Base-by-base conservation (phyloP, 257 asterid species). In the Galeopsis tetrahit region DNA sequence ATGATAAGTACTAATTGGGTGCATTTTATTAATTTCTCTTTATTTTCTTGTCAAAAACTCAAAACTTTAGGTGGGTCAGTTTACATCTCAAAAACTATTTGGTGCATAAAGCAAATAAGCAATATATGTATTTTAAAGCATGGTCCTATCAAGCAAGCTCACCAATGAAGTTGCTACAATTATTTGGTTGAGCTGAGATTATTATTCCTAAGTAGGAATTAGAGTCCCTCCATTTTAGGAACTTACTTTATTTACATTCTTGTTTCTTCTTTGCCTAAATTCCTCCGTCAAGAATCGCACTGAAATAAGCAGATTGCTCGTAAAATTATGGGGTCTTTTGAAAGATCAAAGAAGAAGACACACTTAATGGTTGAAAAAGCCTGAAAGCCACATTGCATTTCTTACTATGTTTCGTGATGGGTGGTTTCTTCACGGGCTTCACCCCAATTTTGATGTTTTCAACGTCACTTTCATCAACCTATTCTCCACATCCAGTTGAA, bases 401-500 rank as follows among this genome's bases (percentile, higher is more conserved):
- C 81, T 51, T 84, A 80, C 71, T 94, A 6, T 91, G 96, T 79
- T 89, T 91, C 58, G 85, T 86, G 33, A 84, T 92, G 90, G n/a
- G n/a, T n/a, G 98, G 99, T 4, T 91, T 94, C 80, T 90, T 91
- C 87, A 80, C 97, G 7, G 99, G 99, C 80, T 89, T 94, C 51
- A 86, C 96, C 56, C 97, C 99, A 4, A 82, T 90, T 60, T 74
- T 90, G 0, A 77, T 83, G 34, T n/a, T n/a, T n/a, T n/a, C n/a
- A n/a, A n/a, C n/a, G n/a, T n/a, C n/a, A n/a, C 69, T 83, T 21
- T 15, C 70, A 35, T 80, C 74, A 39, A 69, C 21, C 78, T 75
- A 79, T 52, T 74, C 92, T 6, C 83, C 87, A 40, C 84, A 81
- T 69, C 81, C 97, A 6, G 75, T 75, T 2, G 85, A 82, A 72